Conservation (phyloP, 345 rosid genomes). For the Salix exigua region DNA sequence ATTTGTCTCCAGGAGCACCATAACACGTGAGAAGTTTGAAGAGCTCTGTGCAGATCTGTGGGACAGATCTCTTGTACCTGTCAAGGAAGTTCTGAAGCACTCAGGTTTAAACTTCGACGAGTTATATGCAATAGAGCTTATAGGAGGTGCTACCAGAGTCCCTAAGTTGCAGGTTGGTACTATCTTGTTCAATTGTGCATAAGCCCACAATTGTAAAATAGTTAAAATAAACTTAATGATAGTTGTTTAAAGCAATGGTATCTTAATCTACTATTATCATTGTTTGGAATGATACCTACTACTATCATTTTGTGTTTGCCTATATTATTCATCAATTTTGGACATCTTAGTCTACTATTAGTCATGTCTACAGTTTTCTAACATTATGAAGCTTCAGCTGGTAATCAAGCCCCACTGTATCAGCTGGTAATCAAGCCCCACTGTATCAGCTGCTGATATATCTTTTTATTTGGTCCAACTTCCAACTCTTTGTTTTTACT, state of each 20-base stretch:
- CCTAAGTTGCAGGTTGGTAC: slow-evolving; percentile 93
- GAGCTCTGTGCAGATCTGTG: slow-evolving; percentile 91
- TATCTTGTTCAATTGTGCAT: neutral
- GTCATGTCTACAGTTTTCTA: neutral
- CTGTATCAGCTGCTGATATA: neutral
- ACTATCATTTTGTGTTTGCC: neutral
- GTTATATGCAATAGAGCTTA: slow-evolving; percentile 80
- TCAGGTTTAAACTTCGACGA: slow-evolving; percentile 78
- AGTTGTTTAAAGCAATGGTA: neutral
- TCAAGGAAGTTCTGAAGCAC: slow-evolving; percentile 69
- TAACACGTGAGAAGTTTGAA: slow-evolving; percentile 93
- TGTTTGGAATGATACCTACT: neutral
- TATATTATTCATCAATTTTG: neutral
- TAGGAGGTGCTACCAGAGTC: slow-evolving; percentile 98
- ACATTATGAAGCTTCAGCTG: neutral
- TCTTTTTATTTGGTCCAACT: neutral
- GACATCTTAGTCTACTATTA: neutral
- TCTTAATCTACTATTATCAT: neutral
- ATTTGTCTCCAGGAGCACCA: slow-evolving; percentile 69
- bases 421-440: neutral
- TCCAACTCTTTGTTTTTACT: neutral
- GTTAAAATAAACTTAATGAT: neutral
- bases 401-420: neutral
- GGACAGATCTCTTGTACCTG: slow-evolving; percentile 80
- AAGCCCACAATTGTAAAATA: neutral